Evolutionary conservation across 306 rosid species (phyloP).

Genomic region (Styphnolobium japonicum): DNA sequence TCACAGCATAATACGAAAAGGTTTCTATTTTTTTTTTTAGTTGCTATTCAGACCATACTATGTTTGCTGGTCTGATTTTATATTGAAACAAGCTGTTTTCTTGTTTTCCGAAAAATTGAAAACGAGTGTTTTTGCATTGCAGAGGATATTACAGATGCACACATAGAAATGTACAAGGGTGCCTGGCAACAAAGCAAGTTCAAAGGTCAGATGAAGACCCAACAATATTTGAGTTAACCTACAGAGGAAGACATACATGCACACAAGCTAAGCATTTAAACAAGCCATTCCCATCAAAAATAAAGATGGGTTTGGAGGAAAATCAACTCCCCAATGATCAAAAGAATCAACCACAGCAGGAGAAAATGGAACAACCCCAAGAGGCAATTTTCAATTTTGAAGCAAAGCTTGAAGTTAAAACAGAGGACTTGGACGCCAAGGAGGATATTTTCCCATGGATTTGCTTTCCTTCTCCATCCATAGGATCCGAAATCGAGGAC

Average conservation of each 20-base stretch:
- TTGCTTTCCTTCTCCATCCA: constrained; percentile 34
- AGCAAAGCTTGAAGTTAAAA: constrained; percentile 38
- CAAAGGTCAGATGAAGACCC: constrained; percentile 64
- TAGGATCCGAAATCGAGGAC: constrained; percentile 33
- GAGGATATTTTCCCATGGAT: constrained; percentile 45
- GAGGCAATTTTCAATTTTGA: constrained; percentile 24
- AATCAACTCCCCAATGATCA: constrained; percentile 12
- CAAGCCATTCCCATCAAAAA: constrained; percentile 17
- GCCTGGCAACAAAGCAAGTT: constrained; percentile 77
- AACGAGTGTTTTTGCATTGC: constrained; percentile 21
- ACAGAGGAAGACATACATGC: constrained; percentile 65
- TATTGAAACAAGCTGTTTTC: not conserved
- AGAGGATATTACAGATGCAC: constrained; percentile 85
- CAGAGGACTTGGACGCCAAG: constrained; percentile 25
- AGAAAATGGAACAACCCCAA: constrained; percentile 9
- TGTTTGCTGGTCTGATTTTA: not conserved
- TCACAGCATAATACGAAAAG: not conserved
- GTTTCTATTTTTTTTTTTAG: not conserved
- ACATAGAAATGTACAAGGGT: constrained; percentile 53
- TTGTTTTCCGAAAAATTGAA: not conserved
- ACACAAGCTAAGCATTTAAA: constrained; percentile 27
- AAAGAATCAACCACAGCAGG: constrained; percentile 11
- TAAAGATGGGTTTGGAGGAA: constrained; percentile 16
- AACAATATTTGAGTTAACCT: constrained; percentile 42
- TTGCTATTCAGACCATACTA: not conserved